Base-by-base conservation (phyloP, 805 yeast species). In the Suhomyces pyralidae region DNA sequence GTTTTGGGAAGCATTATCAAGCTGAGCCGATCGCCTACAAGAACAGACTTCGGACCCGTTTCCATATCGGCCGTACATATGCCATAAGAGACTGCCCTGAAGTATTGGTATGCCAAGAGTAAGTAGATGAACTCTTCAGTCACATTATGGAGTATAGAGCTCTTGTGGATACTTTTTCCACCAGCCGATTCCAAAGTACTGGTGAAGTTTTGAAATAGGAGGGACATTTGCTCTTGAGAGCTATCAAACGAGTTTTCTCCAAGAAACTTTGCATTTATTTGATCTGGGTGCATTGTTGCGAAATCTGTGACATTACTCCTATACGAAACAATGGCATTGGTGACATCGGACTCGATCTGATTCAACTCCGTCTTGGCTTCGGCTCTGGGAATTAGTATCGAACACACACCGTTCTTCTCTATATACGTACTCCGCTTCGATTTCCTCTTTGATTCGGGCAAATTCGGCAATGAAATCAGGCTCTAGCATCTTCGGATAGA, bases 1-100 rank as follows among this genome's bases (percentile, higher is more conserved):
- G 59, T 60, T 8, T 26, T 46, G 3, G 69, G 68, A 1, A 63
- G 51, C 49, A 60, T 36, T 14, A 66, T 56, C n/a, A 64, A 51
- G 1, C 68, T 68, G 17, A 44, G 38, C n/a, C 26, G 22, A 17
- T 42, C 30, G 28, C 22, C 45, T 19, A 10, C 25, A 5, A 49
- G 45, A 7, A 20, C 45, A 42, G 45, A 22, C 17, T 30, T 17
- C 25, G 34, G 42, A 19, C 42, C 38, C 17, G 44, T 8, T 10
- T 26, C 20, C 30, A 17, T 9, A 45, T 45, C 48, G 50, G 34
- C 12, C 30, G 32, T 15, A 49, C 32, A 17, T 15, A 47, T 26
- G 44, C 44, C 10, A 20, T 22, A 19, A 22, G 20, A 6, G 20
- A 43, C 36, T 14, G 36, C 12, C 38, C 7, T 42, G 19, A 42